phyloP scores from a whole-genome alignment of 805 yeast species.

The Myxozyma nipponensis region DNA sequence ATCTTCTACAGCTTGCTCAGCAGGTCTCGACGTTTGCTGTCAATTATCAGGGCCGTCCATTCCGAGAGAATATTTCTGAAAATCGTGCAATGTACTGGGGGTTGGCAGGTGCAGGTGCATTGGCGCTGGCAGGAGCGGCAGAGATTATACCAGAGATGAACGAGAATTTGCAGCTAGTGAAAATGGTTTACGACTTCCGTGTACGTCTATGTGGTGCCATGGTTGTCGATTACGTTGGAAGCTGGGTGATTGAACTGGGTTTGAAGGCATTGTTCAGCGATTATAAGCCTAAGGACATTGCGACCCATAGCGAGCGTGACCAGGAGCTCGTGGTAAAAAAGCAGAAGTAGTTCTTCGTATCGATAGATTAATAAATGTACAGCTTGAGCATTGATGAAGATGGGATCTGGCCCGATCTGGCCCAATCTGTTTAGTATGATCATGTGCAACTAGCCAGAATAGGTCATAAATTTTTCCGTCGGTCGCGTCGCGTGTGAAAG shows the following conservation, averaged over 20 bases:
- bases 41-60: conserved; percentile 95
- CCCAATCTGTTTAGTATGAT: no score
- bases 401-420: no score
- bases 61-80: conserved; percentile 82
- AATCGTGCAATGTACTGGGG: conserved; percentile 98
- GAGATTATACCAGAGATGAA: conserved; percentile 93
- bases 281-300: conserved; percentile 88
- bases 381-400: no score
- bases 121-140: conserved; percentile 88
- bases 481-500: no score
- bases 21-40: conserved; percentile 97
- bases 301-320: conserved; percentile 36
- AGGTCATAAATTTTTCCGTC: no score
- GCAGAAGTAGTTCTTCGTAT: conserved; percentile 15
- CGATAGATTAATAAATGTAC: no score
- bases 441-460: no score
- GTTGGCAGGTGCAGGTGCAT: conserved; percentile 78
- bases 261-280: conserved; percentile 86
- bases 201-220: conserved; percentile 68
- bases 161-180: conserved; percentile 86
- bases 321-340: conserved; percentile 17
- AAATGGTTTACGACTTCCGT: conserved; percentile 73
- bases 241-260: conserved; percentile 74
- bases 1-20: conserved; percentile 88
- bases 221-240: conserved; percentile 67